Evolutionary conservation across 208 protist species (phyloP), one percentile per base, ranked within the genome.

Genomic region (Trypanosoma platydactyli): DNA sequence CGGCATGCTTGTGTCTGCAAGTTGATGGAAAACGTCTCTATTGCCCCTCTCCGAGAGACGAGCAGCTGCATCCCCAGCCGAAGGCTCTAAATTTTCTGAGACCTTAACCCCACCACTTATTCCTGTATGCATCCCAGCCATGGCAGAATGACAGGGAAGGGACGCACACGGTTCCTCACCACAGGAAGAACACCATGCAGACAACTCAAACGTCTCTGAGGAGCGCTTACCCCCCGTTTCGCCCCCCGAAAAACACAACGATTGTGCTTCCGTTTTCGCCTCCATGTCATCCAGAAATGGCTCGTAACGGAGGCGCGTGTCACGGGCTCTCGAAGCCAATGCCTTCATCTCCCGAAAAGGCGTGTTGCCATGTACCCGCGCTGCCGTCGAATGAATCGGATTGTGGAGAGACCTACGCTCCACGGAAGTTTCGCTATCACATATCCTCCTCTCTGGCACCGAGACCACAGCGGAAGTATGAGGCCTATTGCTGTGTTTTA

Each of bases 321-420:
- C 53, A 33, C 29, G 24, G 5, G 41, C 16, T 27, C 53, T 48
- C 45, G 20, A 40, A 29, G 52, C 33, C 9, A 59, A 22, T 30
- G 42, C 3, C 27, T 68, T 52, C 11, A 68, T 53, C 12, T 68
- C 53, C 15, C 18, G 5, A 68, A 68, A 68, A 38, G 45, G 44
- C n/a, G 51, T n/a, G 29, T 68, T 41, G 42, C 40, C 24, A 11
- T 2, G 3, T 15, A 68, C 20, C 50, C 63, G 53, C 1, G 53
- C n/a, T 24, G 44, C 9, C 5, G 50, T 50, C 15, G 41, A 38
- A 33, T 58, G 41, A 38, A 68, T 18, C 9, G 24, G 0, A 11
- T 52, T n/a, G 18, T 41, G 38, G 2, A 52, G 63, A 35, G 53
- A 68, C 13, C 4, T 5, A 29, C 27, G 12, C 18, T 61, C 24